Evolutionary conservation across 352 stramenopile species (phyloP), one percentile per base, ranked within the genome.

Genomic region (Pelagophyceae sp.): DNA sequence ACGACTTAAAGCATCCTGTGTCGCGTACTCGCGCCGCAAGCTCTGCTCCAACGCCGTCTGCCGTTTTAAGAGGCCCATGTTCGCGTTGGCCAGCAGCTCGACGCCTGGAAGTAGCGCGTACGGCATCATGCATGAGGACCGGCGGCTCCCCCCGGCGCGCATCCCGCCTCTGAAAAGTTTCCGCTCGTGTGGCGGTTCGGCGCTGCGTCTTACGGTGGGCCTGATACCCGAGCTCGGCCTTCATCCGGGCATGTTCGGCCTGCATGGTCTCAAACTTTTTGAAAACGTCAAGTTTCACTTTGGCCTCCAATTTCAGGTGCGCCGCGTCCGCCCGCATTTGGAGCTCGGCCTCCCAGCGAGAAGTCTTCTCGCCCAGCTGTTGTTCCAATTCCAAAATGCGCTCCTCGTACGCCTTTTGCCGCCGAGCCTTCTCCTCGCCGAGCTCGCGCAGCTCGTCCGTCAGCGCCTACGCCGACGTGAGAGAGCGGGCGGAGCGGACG

Each of bases 181-280:
- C n/a, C n/a, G n/a, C n/a, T n/a, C n/a, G n/a, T n/a, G n/a, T n/a
- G n/a, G n/a, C n/a, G n/a, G n/a, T n/a, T n/a, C n/a, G n/a, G n/a
- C n/a, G n/a, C n/a, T n/a, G n/a, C n/a, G n/a, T n/a, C n/a, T n/a
- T 71, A 31, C 61, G 61, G 29, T 71, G 61, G 19, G 6, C 19
- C 33, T 71, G 61, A 31, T 71, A 71, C 31, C 3, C 27, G 2
- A 71, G 27, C 61, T 71, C 61, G 2, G 61, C 29, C 3, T 27
- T 37, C 61, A 71, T 71, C n/a, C 61, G 61, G 29, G 19, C 27
- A 31, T 71, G 61, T 31, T 71, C 61, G 61, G 6, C 38, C 61
- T 71, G 29, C n/a, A 71, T 40, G 2, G 33, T 40, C n/a, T 71
- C n/a, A 25, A 40, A 71, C 61, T 40, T 3, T 5, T 11, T 17